These are phyloP conservation scores for Ophiocordyceps camponoti-floridani DNA, from an alignment of 2,329 filamentous ascomycete species.

Conservation along the genomic window DNA sequence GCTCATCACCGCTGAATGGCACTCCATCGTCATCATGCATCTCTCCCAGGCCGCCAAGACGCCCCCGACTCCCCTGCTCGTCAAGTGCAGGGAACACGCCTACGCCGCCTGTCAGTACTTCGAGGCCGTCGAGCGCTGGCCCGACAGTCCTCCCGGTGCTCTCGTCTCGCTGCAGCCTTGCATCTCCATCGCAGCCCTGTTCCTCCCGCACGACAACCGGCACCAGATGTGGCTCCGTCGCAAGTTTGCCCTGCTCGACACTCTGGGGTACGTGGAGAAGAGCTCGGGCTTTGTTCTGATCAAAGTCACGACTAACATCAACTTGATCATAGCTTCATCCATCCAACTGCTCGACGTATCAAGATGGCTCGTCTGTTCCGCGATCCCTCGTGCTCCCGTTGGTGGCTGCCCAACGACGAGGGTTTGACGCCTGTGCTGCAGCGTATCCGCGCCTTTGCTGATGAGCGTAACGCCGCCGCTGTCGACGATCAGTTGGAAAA, in stretches of 20 bases:
- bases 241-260: slow-evolving; percentile 65
- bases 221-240: slow-evolving; percentile 65
- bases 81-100: slow-evolving; percentile 43
- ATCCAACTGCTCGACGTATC: slow-evolving; percentile 52
- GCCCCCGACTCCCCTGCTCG: slow-evolving; percentile 27
- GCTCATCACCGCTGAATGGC: slow-evolving; percentile 57
- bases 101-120: slow-evolving; percentile 60
- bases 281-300: no score
- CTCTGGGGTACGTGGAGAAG: slow-evolving; percentile 44
- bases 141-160: slow-evolving; percentile 49
- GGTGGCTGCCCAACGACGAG: slow-evolving; percentile 83
- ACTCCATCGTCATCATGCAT: slow-evolving; percentile 66
- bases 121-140: slow-evolving; percentile 59
- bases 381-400: slow-evolving; percentile 51
- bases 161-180: slow-evolving; percentile 58
- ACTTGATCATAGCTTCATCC: slow-evolving; percentile 50
- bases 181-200: slow-evolving; percentile 59
- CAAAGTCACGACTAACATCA: no score
- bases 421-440: slow-evolving; percentile 56
- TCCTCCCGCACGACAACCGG: slow-evolving; percentile 56
- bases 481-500: slow-evolving; percentile 43
- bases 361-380: slow-evolving; percentile 64
- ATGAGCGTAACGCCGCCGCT: slow-evolving; percentile 50
- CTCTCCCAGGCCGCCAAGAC: slow-evolving; percentile 50
- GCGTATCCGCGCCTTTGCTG: slow-evolving; percentile 63